These are phyloP conservation scores for Aureobasidium subglaciale DNA, from an alignment of 2,329 filamentous ascomycete species.

Conservation along the genomic window DNA sequence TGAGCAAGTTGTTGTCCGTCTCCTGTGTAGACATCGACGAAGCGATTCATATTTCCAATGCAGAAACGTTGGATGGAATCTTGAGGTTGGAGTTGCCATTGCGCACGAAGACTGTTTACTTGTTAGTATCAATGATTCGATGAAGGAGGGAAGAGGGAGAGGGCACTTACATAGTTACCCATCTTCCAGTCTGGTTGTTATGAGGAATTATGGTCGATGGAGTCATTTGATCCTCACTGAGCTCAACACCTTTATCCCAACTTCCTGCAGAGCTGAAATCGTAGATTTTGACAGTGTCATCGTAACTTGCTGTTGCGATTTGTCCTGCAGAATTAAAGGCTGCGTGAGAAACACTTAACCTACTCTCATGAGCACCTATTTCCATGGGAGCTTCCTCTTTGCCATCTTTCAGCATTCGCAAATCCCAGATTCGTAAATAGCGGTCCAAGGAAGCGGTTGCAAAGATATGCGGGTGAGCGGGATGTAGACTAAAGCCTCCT, in stretches of 20 bases:
- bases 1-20: slow-evolving; percentile 84
- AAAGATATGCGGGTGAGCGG: slow-evolving; percentile 69
- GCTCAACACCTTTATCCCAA: slow-evolving; percentile 40
- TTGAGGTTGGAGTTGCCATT: slow-evolving; percentile 77
- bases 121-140: not conserved
- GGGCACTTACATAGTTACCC: slow-evolving; percentile 71
- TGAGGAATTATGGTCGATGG: slow-evolving; percentile 66
- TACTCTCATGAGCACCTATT: slow-evolving; percentile 73
- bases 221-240: slow-evolving; percentile 56
- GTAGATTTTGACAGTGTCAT: slow-evolving; percentile 92
- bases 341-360: slow-evolving; percentile 84
- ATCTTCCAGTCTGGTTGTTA: slow-evolving; percentile 93
- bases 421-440: slow-evolving; percentile 85
- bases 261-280: slow-evolving; percentile 49
- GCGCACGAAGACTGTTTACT: slow-evolving; percentile 57
- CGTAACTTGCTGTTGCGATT: slow-evolving; percentile 86
- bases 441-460: slow-evolving; percentile 87
- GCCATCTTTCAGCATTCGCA: slow-evolving; percentile 65
- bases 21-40: slow-evolving; percentile 81
- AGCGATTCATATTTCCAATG: slow-evolving; percentile 86
- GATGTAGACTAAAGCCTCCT: slow-evolving; percentile 82
- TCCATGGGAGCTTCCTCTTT: slow-evolving; percentile 56
- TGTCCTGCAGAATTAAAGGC: slow-evolving; percentile 81
- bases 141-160: not conserved
- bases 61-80: slow-evolving; percentile 81